Percentiles rank a stretch among this genome's conserved stretches.
Evolutionary conservation across 1,139 yeast genomes (phyloP).

Genomic region (Lodderomyces metapsilosis): DNA sequence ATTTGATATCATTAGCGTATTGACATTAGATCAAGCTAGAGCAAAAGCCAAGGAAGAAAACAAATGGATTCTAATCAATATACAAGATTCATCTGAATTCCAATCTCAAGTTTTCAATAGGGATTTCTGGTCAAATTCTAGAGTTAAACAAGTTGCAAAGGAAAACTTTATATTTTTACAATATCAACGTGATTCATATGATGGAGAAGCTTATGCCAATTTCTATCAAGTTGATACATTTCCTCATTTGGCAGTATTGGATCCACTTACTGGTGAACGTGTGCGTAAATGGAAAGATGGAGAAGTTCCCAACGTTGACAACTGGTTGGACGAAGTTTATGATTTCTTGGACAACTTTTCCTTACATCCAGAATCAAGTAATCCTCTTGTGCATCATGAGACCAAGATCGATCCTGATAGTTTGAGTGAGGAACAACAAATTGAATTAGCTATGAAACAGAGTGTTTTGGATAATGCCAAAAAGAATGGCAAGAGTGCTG

Average conservation of each 20-base stretch:
- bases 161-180: slow-evolving; percentile 78
- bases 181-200: slow-evolving; percentile 73
- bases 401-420: slow-evolving; percentile 56
- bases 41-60: slow-evolving; percentile 56
- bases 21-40: slow-evolving; percentile 72
- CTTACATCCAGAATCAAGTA: slow-evolving; percentile 60
- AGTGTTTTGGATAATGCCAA: slow-evolving; percentile 40
- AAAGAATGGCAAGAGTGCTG: slow-evolving; percentile 19
- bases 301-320: slow-evolving; percentile 52
- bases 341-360: slow-evolving; percentile 64
- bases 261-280: slow-evolving; percentile 94
- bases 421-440: slow-evolving; percentile 81
- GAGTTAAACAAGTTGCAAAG: slow-evolving; percentile 61
- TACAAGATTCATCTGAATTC: slow-evolving; percentile 83
- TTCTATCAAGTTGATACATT: slow-evolving; percentile 64
- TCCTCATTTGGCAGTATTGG: slow-evolving; percentile 91
- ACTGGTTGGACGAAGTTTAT: slow-evolving; percentile 61
- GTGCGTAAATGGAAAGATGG: slow-evolving; percentile 67
- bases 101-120: slow-evolving; percentile 87
- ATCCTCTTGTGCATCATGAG: slow-evolving; percentile 65
- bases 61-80: slow-evolving; percentile 85
- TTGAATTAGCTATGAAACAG: slow-evolving; percentile 72
- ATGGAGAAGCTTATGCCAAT: slow-evolving; percentile 67
- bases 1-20: slow-evolving; percentile 73
- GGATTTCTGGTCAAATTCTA: slow-evolving; percentile 84